Base-by-base conservation (phyloP, 2,329 filamentous ascomycete species). In the Byssothecium circinans region DNA sequence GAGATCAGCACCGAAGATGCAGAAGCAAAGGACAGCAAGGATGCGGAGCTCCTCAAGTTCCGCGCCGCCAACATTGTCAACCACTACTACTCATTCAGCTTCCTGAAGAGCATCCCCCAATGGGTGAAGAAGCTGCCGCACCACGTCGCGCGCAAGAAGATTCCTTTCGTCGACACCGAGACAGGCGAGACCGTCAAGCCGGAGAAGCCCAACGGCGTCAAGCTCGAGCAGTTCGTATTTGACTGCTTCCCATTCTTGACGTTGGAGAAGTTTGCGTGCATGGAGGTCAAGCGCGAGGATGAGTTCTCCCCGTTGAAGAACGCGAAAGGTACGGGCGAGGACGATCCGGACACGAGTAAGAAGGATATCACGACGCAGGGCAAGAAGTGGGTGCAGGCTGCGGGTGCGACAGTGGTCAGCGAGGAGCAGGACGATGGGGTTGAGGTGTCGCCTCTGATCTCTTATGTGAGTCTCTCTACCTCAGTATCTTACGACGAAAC, bases 261-360 rank as follows among this genome's bases (percentile, higher is more conserved):
- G 15, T 83, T 99, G 55, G 81, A 86, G 58, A 91, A 95, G 75
- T 99, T 99, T 67, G 94, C 91, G 19, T 95, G 86, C 74, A 87
- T 97, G 76, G 94, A 99, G 75, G 94, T 99, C 43, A 89, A 86
- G 73, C 89, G 94, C 52, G 91, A 96, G 77, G 94, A 99, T 61
- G 94, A 99, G 75, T 99, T 99, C 78, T 96, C 91, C 22, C 94
- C 94, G 4, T 78, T 99, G 58, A 99, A 99, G 85, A 99, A 99
- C 68, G 84, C 83, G 10, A 81, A 79, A 54, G 70, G 91, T 45
- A 91, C 89, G 33, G 89, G 89, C 25, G 88, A 96, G 75, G 94
- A 99, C 68, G 90, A 96, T 71, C 88, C 90, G 10, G 91, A 96
- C 60, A 99, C 94, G 41, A 96, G 91, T 79, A 89, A 86, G 75